Conservation (phyloP, 2,329 filamentous ascomycete genomes). For the Fusarium newnesense region DNA sequence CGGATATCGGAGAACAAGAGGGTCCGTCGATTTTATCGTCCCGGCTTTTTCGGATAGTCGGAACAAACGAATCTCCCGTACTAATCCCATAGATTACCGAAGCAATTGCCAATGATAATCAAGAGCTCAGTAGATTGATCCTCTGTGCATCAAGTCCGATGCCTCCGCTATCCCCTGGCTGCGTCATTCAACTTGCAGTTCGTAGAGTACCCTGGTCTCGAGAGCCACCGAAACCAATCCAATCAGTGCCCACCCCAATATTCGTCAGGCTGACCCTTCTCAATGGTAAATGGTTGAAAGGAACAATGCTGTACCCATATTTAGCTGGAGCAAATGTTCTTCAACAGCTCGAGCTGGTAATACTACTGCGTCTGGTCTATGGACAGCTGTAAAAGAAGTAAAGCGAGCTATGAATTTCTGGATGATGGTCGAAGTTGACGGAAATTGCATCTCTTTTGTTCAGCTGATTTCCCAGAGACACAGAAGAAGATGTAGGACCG, state of each 20-base stretch:
- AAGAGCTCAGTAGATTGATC: background rate
- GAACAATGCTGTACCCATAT: background rate
- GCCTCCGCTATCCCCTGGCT: background rate
- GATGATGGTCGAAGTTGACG: too few species aligned
- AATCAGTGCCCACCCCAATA: too few species aligned
- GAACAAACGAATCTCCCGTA: background rate
- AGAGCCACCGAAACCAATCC: too few species aligned
- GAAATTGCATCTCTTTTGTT: background rate
- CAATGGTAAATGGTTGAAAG: rapidly evolving
- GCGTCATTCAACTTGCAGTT: background rate
- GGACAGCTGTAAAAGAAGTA: rapidly evolving
- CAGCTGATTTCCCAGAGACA: background rate
- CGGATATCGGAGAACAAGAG: constrained; percentile 10
- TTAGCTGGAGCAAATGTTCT: background rate
- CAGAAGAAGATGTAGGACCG: background rate
- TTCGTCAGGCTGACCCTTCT: rapidly evolving
- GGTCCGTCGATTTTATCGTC: background rate
- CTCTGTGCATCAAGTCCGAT: background rate
- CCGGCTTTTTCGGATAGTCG: background rate
- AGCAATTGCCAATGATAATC: background rate
- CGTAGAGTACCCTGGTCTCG: too few species aligned
- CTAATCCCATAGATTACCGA: background rate
- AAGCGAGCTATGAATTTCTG: too few species aligned
- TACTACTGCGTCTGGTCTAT: too few species aligned
- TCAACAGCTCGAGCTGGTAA: too few species aligned